Evolutionary conservation across 202 grass and related monocot species (phyloP).

Genomic region (Dendrocalamus latiflorus): DNA sequence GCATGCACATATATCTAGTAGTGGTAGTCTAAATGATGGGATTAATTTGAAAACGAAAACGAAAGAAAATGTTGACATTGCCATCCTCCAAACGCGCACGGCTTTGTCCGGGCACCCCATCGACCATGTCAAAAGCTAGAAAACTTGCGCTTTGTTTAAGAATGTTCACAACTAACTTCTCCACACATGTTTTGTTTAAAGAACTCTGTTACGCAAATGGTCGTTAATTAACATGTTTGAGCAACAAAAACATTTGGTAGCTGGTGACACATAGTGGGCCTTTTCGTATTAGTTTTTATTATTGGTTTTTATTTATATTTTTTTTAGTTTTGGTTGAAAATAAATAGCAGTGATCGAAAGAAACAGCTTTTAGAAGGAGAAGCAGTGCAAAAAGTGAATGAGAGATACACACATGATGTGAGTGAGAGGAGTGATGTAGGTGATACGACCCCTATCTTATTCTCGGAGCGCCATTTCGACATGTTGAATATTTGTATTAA

Average conservation of each 20-base stretch:
- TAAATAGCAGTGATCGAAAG: too few species aligned
- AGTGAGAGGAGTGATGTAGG: too few species aligned
- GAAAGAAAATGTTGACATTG: background rate
- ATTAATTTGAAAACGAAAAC: background rate
- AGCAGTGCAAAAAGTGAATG: too few species aligned
- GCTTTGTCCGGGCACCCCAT: background rate
- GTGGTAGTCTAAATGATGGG: background rate
- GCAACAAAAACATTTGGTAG: background rate
- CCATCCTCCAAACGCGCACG: background rate
- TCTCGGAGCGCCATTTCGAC: accelerated
- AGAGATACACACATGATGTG: too few species aligned
- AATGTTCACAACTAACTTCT: background rate
- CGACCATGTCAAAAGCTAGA: conserved; percentile 2
- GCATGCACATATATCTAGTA: background rate
- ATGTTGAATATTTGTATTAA: too few species aligned
- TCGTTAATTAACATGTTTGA: background rate
- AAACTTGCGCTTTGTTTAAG: background rate
- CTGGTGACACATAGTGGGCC: background rate
- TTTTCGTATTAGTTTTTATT: too few species aligned
- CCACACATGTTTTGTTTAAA: background rate
- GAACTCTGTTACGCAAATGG: background rate
- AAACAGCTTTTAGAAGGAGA: too few species aligned
- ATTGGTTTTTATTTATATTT: too few species aligned
- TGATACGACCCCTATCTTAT: too few species aligned
- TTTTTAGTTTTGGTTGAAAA: too few species aligned